Base-by-base conservation (phyloP, 306 rosid species). In the Dicorynia guianensis region DNA sequence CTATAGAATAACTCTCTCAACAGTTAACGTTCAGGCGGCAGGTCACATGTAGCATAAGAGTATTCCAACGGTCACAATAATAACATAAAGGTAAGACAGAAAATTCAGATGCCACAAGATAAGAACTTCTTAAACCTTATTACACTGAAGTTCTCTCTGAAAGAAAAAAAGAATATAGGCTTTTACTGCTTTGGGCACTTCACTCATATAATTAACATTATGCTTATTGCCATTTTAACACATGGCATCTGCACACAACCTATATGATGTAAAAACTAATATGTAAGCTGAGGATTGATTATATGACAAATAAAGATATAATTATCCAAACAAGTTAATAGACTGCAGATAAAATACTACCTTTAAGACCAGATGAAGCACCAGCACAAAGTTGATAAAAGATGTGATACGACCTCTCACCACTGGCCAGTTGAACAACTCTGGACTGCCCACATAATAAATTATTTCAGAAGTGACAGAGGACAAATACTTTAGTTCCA, bases 351-450 rank as follows among this genome's bases (percentile, higher is more conserved):
- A 58, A 75, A 48, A 57, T 46, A 69, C 30, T 68, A 95, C 99
- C 99, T 96, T 83, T 92, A 68, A 96, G 89, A 49, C 50, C 75
- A 47, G 90, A 69, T 44, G 98, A 81, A 69, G 97, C 87, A 48
- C 98, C 97, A 76, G 93, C 96, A 84, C 98, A 92, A 71, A 96
- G 96, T 85, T 96, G 99, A 79, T 96, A 96, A 77, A 96, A 96
- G 83, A 96, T 74, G 66, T 96, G 96, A 82, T 87, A 96, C 4
- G 98, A 90, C 78, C 99, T 83, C 85, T 96, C 98, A 2, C 87
- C 94, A 57, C 40, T 48, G 72, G 83, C 87, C 76, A 90, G 76
- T 83, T 87, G 93, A 79, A 90, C 93, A 56, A 93, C 98, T 86
- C 99, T 88, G 63, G 99, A 90, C 99, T 96, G 93, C 80, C 73